Percentiles rank a stretch among this genome's conserved stretches.
Evolutionary conservation across 441 rosid genomes (phyloP).

Genomic region (Gossypium trilobum): DNA sequence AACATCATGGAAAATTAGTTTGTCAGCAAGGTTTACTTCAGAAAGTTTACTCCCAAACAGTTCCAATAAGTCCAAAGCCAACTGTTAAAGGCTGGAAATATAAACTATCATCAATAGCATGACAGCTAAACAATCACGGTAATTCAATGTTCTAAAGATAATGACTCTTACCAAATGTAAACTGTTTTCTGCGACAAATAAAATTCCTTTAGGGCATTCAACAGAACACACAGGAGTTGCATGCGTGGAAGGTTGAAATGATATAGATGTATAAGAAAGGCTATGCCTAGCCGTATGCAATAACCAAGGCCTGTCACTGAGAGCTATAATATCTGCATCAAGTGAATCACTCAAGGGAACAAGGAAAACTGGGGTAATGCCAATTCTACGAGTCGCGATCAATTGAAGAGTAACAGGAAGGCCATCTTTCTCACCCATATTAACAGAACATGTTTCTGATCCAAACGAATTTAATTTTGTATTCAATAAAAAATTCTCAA

Average conservation of each 20-base stretch:
- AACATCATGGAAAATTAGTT: background rate
- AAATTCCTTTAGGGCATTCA: slow-evolving; percentile 88
- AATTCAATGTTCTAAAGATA: slow-evolving; percentile 11
- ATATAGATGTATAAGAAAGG: slow-evolving; percentile 77
- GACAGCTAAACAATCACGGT: slow-evolving; percentile 13
- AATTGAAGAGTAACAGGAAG: slow-evolving; percentile 57
- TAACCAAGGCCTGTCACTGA: slow-evolving; percentile 96
- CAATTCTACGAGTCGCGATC: slow-evolving; percentile 85
- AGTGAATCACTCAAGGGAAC: slow-evolving; percentile 74
- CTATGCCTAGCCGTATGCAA: slow-evolving; percentile 89
- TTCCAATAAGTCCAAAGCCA: background rate
- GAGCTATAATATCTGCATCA: slow-evolving; percentile 79
- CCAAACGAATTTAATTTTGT: slow-evolving; percentile 25
- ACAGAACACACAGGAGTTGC: slow-evolving; percentile 83
- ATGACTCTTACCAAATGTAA: slow-evolving; percentile 68
- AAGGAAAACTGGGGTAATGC: slow-evolving; percentile 92
- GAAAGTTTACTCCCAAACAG: background rate
- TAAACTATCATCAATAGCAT: slow-evolving; percentile 6
- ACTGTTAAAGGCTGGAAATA: background rate
- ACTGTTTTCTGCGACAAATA: slow-evolving; percentile 91
- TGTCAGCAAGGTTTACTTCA: background rate
- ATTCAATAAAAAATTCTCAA: slow-evolving; percentile 21
- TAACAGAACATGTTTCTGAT: slow-evolving; percentile 25
- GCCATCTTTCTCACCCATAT: slow-evolving; percentile 27
- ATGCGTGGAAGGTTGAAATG: slow-evolving; percentile 94